Conservation (phyloP, 805 yeast species). For the Saccharomycopsis selenospora region DNA sequence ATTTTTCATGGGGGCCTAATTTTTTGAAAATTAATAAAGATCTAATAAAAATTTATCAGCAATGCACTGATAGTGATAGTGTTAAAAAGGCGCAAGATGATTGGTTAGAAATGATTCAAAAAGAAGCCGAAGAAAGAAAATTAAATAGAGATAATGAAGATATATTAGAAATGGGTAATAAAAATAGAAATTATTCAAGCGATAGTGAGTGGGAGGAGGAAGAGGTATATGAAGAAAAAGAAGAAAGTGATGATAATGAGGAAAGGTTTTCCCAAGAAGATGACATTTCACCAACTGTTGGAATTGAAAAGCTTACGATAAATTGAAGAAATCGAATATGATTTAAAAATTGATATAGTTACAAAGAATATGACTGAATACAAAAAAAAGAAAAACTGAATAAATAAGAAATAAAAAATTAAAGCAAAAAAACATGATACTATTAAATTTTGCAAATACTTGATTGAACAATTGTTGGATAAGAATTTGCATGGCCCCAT, state of each 20-base stretch:
- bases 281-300: background rate
- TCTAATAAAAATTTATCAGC: conserved; percentile 61
- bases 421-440: too few relatives aligned
- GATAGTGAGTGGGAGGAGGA: conserved; percentile 23
- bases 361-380: background rate
- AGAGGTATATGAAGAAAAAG: conserved; percentile 25
- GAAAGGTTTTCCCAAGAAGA: conserved; percentile 10
- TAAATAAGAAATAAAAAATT: too few relatives aligned
- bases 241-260: conserved; percentile 22
- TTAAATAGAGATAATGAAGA: conserved; percentile 47
- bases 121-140: conserved; percentile 57
- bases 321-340: background rate
- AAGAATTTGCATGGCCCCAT: conserved; percentile 7
- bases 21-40: conserved; percentile 80
- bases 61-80: conserved; percentile 75
- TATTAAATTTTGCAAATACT: background rate
- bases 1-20: conserved; percentile 92
- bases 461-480: background rate
- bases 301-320: background rate
- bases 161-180: conserved; percentile 58
- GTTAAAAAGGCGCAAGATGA: conserved; percentile 63
- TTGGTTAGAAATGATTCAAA: conserved; percentile 64
- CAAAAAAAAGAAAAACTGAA: background rate
- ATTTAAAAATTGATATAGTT: background rate
- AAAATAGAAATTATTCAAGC: conserved; percentile 40